phyloP scores from a whole-genome alignment of 2,329 filamentous ascomycete genomes.

The Ophioceras dolichostomum region DNA sequence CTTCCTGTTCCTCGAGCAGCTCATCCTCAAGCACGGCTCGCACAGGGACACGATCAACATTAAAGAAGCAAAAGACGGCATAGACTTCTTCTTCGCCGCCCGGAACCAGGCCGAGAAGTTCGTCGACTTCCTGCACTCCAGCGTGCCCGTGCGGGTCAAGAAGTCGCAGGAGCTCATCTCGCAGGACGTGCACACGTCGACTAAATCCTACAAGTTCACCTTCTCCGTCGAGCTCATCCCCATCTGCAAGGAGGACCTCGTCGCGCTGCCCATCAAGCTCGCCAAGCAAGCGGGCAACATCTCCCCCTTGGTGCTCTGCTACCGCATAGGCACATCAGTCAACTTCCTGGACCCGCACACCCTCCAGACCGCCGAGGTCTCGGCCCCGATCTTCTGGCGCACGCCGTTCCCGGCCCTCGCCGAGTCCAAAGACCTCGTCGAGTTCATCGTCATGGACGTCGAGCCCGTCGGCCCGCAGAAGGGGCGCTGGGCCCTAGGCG shows the following conservation, averaged over 20 bases:
- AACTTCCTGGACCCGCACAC: slow-evolving; percentile 86
- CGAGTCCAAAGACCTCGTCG: slow-evolving; percentile 72
- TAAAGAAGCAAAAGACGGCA: slow-evolving; percentile 88
- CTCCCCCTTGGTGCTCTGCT: slow-evolving; percentile 71
- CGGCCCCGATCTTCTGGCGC: slow-evolving; percentile 78
- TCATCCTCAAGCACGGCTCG: slow-evolving; percentile 88
- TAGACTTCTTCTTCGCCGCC: slow-evolving; percentile 89
- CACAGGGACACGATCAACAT: slow-evolving; percentile 95
- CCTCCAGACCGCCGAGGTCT: slow-evolving; percentile 80
- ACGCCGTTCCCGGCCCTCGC: slow-evolving; percentile 74
- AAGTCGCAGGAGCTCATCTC: slow-evolving; percentile 64
- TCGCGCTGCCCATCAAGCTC: slow-evolving; percentile 82
- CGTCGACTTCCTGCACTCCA: slow-evolving; percentile 67
- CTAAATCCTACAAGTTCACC: slow-evolving; percentile 89
- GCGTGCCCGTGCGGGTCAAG: slow-evolving; percentile 49
- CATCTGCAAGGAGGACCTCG: slow-evolving; percentile 93
- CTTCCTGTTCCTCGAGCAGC: slow-evolving; percentile 65
- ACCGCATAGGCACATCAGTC: slow-evolving; percentile 77
- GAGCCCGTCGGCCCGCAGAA: slow-evolving; percentile 64
- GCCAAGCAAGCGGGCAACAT: slow-evolving; percentile 86
- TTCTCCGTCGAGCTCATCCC: slow-evolving; percentile 84
- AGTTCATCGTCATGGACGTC: slow-evolving; percentile 93
- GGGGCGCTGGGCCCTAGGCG: slow-evolving; percentile 73
- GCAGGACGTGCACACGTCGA: slow-evolving; percentile 80
- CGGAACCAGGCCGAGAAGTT: slow-evolving; percentile 77